Conservation (phyloP, 495 filamentous ascomycete species). For the Tricharina praecox region DNA sequence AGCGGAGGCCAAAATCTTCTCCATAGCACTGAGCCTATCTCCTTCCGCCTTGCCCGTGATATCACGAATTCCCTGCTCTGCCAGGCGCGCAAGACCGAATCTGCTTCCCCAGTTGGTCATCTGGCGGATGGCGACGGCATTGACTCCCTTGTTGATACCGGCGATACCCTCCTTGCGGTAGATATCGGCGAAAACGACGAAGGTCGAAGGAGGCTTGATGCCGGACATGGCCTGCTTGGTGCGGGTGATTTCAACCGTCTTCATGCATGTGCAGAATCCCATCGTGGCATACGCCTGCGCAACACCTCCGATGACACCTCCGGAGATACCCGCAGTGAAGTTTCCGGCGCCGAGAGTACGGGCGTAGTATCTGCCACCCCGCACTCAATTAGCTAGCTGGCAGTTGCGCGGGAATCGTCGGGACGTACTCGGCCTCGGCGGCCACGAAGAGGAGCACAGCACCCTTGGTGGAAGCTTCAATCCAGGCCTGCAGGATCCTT, state of each 20-base stretch:
- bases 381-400: background rate
- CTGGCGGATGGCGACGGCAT: conserved; percentile 93
- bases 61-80: conserved; percentile 72
- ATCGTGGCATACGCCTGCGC: conserved; percentile 98
- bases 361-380: conserved; percentile 62
- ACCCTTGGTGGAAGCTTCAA: conserved; percentile 98
- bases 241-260: conserved; percentile 98
- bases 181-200: conserved; percentile 90
- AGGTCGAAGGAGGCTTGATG: conserved; percentile 70
- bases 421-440: conserved; percentile 63
- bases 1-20: conserved; percentile 80
- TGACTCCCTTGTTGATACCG: conserved; percentile 96
- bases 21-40: conserved; percentile 54
- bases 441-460: conserved; percentile 98
- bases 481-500: conserved; percentile 58
- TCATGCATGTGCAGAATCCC: conserved; percentile 99
- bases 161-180: conserved; percentile 85
- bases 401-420: background rate
- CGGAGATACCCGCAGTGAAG: conserved; percentile 73
- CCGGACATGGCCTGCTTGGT: conserved; percentile 78
- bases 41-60: conserved; percentile 62
- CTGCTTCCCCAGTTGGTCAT: conserved; percentile 98
- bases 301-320: conserved; percentile 86
- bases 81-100: conserved; percentile 80
- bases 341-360: conserved; percentile 61